Evolutionary conservation across 148 eudicot species (phyloP).

Genomic region (Tetragonia tetragonoides): DNA sequence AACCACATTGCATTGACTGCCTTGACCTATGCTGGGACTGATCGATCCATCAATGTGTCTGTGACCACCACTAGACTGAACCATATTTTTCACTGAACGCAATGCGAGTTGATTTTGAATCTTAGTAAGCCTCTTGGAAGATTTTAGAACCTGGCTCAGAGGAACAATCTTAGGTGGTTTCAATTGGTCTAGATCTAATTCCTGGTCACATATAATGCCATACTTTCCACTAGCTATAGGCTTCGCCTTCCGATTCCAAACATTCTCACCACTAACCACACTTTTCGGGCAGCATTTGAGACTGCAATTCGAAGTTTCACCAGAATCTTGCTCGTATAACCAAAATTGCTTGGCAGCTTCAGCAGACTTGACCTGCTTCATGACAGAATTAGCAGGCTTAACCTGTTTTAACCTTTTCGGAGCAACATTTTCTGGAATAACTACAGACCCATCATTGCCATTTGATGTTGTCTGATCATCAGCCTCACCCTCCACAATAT

Average conservation of each 20-base stretch:
- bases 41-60: constrained; percentile 16
- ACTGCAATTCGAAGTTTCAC: constrained; percentile 20
- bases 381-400: constrained; percentile 16
- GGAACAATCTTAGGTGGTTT: constrained; percentile 55
- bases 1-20: constrained; percentile 20
- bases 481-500: constrained; percentile 22
- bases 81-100: constrained; percentile 22
- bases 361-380: constrained; percentile 21
- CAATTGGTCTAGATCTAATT: constrained; percentile 33
- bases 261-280: constrained; percentile 9
- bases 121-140: constrained; percentile 29
- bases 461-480: constrained; percentile 17
- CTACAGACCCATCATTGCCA: constrained; percentile 27
- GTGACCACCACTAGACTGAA: constrained; percentile 21
- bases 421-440: constrained; percentile 28
- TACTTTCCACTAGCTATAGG: constrained; percentile 65
- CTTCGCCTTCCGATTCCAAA: constrained; percentile 25
- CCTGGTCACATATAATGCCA: constrained; percentile 54
- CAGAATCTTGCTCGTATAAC: constrained; percentile 7
- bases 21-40: constrained; percentile 19
- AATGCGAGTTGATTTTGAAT: constrained; percentile 17
- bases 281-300: constrained; percentile 25
- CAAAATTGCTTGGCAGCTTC: constrained; percentile 13
- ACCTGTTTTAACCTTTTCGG: constrained; percentile 36
- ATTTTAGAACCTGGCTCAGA: constrained; percentile 45